A percentile compares a stretch with the other conserved stretches of the same genome.
Conservation (phyloP, 805 yeast genomes). For the Ogataea neopini region DNA sequence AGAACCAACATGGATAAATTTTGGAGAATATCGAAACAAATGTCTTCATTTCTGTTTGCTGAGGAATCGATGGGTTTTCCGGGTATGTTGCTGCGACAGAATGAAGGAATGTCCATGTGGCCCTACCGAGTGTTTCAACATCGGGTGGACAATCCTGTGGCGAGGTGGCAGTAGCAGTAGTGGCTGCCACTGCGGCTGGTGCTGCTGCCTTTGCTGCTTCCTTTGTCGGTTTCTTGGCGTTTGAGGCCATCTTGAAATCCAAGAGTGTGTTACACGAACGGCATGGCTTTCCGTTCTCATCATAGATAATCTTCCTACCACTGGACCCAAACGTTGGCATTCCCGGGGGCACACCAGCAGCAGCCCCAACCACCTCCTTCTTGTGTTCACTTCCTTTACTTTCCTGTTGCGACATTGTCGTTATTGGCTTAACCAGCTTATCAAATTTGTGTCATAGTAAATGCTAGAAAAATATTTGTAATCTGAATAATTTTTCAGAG, state of each 20-base stretch:
- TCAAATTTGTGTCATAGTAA: no score
- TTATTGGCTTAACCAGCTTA: not conserved
- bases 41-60: conserved; percentile 70
- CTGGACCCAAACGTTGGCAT: conserved; percentile 52
- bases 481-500: not conserved
- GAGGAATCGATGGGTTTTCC: conserved; percentile 53
- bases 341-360: conserved; percentile 7
- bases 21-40: conserved; percentile 72
- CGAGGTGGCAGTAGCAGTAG: conserved; percentile 23
- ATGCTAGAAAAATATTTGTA: not conserved
- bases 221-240: conserved; percentile 23
- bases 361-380: conserved; percentile 9
- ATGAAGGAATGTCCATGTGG: conserved; percentile 92
- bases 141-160: conserved; percentile 77
- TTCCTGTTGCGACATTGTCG: not conserved
- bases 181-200: conserved; percentile 18
- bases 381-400: not conserved
- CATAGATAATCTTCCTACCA: conserved; percentile 73
- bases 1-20: conserved; percentile 91
- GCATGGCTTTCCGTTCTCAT: conserved; percentile 93
- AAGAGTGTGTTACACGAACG: conserved; percentile 82
- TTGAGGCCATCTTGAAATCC: conserved; percentile 71
- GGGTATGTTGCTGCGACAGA: conserved; percentile 91
- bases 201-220: conserved; percentile 19
- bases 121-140: conserved; percentile 72